Conservation (phyloP, 331 rosid genomes). For the Quercus phellos region DNA sequence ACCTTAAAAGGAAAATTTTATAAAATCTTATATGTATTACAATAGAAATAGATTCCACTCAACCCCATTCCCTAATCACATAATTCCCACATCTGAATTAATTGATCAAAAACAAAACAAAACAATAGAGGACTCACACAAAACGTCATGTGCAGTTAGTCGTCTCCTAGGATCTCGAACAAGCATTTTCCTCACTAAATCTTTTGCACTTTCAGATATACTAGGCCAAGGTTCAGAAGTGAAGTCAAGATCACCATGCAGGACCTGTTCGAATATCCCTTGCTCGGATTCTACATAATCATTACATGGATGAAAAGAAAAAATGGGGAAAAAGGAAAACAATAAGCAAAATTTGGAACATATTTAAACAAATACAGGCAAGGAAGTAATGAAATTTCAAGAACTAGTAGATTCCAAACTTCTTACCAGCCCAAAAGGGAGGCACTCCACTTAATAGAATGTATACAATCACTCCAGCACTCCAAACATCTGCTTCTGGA, state of each 20-base stretch:
- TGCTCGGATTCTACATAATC: slow-evolving; percentile 57
- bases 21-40: not conserved
- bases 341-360: slow-evolving; percentile 1
- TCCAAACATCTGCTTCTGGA: slow-evolving; percentile 98
- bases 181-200: slow-evolving; percentile 92
- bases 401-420: slow-evolving; percentile 3
- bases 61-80: slow-evolving; percentile 3
- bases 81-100: slow-evolving; percentile 11
- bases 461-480: slow-evolving; percentile 94
- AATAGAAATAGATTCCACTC: not conserved
- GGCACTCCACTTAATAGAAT: slow-evolving; percentile 97
- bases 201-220: slow-evolving; percentile 92
- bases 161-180: slow-evolving; percentile 81
- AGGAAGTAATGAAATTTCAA: slow-evolving; percentile 6
- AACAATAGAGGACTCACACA: slow-evolving; percentile 55
- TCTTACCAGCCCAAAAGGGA: slow-evolving; percentile 98
- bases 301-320: slow-evolving; percentile 7
- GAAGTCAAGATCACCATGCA: slow-evolving; percentile 87
- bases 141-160: slow-evolving; percentile 76
- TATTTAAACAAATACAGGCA: not conserved
- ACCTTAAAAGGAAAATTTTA: not conserved
- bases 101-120: slow-evolving; percentile 6
- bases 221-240: slow-evolving; percentile 90
- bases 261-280: slow-evolving; percentile 90
- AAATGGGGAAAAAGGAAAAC: not conserved